A percentile compares a stretch with the other conserved stretches of the same genome.
phyloP scores from a whole-genome alignment of 129 eudicot species.

The Kitagawia praeruptora region DNA sequence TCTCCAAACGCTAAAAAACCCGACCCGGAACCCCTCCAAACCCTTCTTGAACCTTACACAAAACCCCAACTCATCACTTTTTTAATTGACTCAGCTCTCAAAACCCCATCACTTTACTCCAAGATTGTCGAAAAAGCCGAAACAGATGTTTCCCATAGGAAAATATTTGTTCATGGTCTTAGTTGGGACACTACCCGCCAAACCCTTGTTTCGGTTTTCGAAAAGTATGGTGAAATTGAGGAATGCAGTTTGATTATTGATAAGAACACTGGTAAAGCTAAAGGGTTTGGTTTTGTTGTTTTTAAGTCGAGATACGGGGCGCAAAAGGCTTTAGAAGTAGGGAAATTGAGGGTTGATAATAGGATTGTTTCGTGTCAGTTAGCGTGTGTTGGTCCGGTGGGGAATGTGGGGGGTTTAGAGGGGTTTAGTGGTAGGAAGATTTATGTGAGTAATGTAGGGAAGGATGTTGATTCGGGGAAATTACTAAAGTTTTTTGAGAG shows the following conservation, averaged over 20 bases:
- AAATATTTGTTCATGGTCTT: slow-evolving; percentile 73
- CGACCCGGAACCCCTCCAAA: slow-evolving; percentile 18
- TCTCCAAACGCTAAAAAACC: neutral
- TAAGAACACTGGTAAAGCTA: slow-evolving; percentile 53
- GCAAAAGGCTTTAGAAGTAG: slow-evolving; percentile 32
- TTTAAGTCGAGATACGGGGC: slow-evolving; percentile 40
- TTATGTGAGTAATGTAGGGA: slow-evolving; percentile 52
- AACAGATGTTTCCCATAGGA: slow-evolving; percentile 52
- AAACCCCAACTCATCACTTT: slow-evolving; percentile 60
- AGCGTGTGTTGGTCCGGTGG: slow-evolving; percentile 39
- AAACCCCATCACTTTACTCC: slow-evolving; percentile 22
- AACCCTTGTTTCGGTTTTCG: slow-evolving; percentile 27
- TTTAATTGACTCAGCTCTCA: slow-evolving; percentile 35
- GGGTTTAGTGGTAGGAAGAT: slow-evolving; percentile 42
- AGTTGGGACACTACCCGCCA: slow-evolving; percentile 56
- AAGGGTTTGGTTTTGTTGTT: slow-evolving; percentile 64
- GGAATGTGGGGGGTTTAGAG: slow-evolving; percentile 10
- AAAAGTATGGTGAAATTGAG: slow-evolving; percentile 51
- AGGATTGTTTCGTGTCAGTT: slow-evolving; percentile 50
- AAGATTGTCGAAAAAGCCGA: slow-evolving; percentile 46
- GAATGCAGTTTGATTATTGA: slow-evolving; percentile 47
- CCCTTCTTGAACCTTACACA: slow-evolving; percentile 62
- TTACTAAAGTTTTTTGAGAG: slow-evolving; percentile 40
- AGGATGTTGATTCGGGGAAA: slow-evolving; percentile 30
- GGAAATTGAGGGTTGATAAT: slow-evolving; percentile 38